Base-by-base conservation (phyloP, 495 filamentous ascomycete genomes). In the Lophium mytilinum region DNA sequence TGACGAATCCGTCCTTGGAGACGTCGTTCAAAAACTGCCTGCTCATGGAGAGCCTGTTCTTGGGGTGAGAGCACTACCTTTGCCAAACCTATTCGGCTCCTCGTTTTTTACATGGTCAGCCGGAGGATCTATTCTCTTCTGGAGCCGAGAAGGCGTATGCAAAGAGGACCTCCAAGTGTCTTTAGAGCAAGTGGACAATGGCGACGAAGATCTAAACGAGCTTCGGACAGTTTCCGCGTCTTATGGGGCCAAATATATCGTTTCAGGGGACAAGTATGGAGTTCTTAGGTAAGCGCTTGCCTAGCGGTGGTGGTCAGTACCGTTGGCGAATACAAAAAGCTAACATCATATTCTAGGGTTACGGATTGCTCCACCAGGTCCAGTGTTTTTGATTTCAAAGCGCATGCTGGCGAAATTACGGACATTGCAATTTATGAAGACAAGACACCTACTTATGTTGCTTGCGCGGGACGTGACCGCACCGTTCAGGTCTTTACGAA, bases 81-180 rank as follows among this genome's bases (percentile, higher is more conserved):
- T 69, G 33, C 75, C 80, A 0, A 84, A 86, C 58, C 63, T 69
- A 7, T 66, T 80, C 1, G 72, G 78, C 9, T 85, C 88, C 1
- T 79, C 83, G 30, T 95, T 96, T 67, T 85, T 88, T 62, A 95
- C 90, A 0, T 97, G 89, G 88, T 88, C 90, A 9, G 79, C 78
- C 46, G 80, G 80, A 55, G 93, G 93, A 4, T 77, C 74, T 21
- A 81, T 96, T 39, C 79, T 87, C 36, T 83, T 93, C 64, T 98
- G 94, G 93, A 76, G 83, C 62, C 69, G 80, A 8, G 79, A 86
- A 12, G 94, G 93, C 39, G 76, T 77, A 42, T 82, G 85, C 55
- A 80, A 74, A 48, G 75, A 75, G 19, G 79, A 81, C n/a, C 76
- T 86, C 52, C 68, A 78, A 11, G 78, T 94, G 34, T 75, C 82